These are phyloP conservation scores for Debaryomyces hansenii DNA, from an alignment of 805 yeast species.

Conservation along the genomic window DNA sequence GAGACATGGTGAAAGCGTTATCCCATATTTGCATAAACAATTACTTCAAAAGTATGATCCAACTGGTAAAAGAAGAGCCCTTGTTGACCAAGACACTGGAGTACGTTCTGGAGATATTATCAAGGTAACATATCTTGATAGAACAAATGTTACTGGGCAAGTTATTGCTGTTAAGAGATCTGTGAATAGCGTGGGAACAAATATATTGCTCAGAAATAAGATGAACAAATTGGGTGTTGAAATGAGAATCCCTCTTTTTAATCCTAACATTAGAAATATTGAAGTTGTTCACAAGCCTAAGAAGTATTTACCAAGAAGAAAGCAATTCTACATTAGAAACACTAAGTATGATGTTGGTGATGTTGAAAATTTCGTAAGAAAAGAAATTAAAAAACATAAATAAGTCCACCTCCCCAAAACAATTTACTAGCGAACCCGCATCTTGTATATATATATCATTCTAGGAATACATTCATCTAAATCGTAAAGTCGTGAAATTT, in stretches of 20 bases:
- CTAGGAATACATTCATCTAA: background rate
- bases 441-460: constrained; percentile 1
- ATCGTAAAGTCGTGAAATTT: background rate
- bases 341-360: constrained; percentile 75
- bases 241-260: constrained; percentile 73
- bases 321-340: constrained; percentile 87
- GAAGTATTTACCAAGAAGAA: constrained; percentile 72
- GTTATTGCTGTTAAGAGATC: constrained; percentile 72
- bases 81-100: constrained; percentile 29
- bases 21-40: constrained; percentile 49
- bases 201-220: constrained; percentile 80
- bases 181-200: constrained; percentile 63
- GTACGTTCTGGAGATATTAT: constrained; percentile 82
- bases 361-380: constrained; percentile 44
- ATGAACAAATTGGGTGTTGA: constrained; percentile 85
- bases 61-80: constrained; percentile 46
- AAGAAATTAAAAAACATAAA: constrained; percentile 8
- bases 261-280: constrained; percentile 73
- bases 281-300: constrained; percentile 77
- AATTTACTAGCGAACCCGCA: background rate
- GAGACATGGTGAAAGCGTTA: constrained; percentile 45
- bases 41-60: constrained; percentile 67
- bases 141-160: constrained; percentile 74
- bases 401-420: background rate
- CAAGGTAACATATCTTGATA: constrained; percentile 66